These are phyloP conservation scores for Lotmaria passim DNA, from an alignment of 208 protist species.

Conservation along the genomic window DNA sequence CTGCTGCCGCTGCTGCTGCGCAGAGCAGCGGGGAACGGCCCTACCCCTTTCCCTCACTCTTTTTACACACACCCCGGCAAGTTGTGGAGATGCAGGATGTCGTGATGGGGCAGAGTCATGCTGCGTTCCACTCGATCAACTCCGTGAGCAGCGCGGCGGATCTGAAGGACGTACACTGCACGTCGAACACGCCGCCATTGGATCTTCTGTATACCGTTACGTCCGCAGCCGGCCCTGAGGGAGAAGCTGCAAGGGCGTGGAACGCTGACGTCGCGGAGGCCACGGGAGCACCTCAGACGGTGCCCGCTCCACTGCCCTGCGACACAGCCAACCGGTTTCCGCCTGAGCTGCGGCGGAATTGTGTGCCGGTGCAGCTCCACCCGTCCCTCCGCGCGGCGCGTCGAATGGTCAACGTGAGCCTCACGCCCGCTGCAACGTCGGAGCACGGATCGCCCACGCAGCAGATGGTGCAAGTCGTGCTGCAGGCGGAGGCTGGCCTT, in stretches of 20 bases:
- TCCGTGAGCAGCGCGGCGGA: background rate
- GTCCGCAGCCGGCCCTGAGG: no score
- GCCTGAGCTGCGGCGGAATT: background rate
- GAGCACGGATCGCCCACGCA: background rate
- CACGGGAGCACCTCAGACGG: no score
- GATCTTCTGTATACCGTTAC: conserved; percentile 4
- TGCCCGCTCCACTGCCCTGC: conserved; percentile 48
- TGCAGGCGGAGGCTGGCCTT: conserved; percentile 18
- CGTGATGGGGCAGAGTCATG: background rate
- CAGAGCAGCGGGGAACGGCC: conserved; percentile 20
- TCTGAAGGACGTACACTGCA: conserved; percentile 19
- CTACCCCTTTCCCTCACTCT: conserved; percentile 59
- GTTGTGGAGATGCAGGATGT: conserved; percentile 18
- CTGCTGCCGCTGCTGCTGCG: background rate
- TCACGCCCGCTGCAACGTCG: background rate
- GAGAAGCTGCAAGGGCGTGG: background rate
- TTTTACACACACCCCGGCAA: conserved; percentile 43
- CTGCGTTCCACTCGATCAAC: no score
- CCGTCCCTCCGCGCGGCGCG: conserved; percentile 10
- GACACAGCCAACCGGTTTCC: conserved; percentile 7
- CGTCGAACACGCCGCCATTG: conserved; percentile 3
- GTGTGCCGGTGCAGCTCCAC: conserved; percentile 1
- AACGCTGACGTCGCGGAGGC: conserved; percentile 11
- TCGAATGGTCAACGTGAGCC: conserved; percentile 19
- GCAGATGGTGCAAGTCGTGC: conserved; percentile 32